phyloP scores from a whole-genome alignment of 2,329 filamentous ascomycete genomes.

The Pyrenophora tritici-repentis region DNA sequence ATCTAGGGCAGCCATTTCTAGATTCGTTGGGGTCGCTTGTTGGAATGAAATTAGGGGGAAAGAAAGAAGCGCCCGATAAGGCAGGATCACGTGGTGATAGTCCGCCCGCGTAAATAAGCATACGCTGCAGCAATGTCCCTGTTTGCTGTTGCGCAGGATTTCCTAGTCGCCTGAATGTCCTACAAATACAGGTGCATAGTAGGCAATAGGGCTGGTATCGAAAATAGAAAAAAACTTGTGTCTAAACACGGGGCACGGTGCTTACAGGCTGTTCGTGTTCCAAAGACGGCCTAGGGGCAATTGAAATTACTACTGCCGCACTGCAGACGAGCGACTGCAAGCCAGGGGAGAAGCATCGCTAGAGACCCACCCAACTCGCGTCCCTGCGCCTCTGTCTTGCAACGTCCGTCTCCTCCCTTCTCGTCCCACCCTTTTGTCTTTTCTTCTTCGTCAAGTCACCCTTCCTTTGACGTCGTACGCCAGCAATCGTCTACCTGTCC shows the following conservation, averaged over 20 bases:
- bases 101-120: background rate
- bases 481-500: conserved; percentile 20
- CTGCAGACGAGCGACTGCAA: conserved; percentile 19
- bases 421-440: conserved; percentile 22
- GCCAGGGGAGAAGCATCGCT: conserved; percentile 34
- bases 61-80: conserved; percentile 16
- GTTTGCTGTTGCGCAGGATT: background rate
- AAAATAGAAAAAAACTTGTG: conserved; percentile 13
- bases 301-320: conserved; percentile 32
- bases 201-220: background rate
- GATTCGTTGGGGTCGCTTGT: conserved; percentile 18
- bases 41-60: conserved; percentile 22
- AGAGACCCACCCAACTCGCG: conserved; percentile 30
- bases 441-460: conserved; percentile 14
- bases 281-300: conserved; percentile 30
- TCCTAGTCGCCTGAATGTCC: too few relatives aligned
- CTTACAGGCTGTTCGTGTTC: conserved; percentile 24
- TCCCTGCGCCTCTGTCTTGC: conserved; percentile 35
- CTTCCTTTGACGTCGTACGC: conserved; percentile 6
- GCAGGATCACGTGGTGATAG: conserved; percentile 23
- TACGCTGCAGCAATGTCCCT: background rate
- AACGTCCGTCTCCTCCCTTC: conserved; percentile 26
- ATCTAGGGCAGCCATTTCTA: conserved; percentile 54
- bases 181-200: background rate
- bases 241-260: conserved; percentile 11